Evolutionary conservation across 805 yeast genomes (phyloP), one percentile per base, ranked within the genome.

Genomic region (Kodamaea sagamina): DNA sequence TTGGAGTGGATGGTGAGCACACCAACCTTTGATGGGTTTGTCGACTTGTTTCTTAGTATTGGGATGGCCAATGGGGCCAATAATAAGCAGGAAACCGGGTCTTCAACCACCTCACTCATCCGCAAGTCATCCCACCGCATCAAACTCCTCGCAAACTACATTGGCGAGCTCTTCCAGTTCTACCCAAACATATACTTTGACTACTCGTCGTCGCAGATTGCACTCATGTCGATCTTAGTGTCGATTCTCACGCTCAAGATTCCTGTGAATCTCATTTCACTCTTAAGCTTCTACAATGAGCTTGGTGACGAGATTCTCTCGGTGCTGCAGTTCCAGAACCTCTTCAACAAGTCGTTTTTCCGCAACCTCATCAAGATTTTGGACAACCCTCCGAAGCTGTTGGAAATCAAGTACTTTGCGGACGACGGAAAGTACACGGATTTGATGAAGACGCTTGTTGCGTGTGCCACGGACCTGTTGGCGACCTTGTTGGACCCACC

Each of bases 151-250:
- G 79, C 87, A 11, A 64, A 78, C 46, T 79, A 80, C 63, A 59
- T 84, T 35, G 81, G 89, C 54, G 89, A 84, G 57, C 65, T 84
- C 52, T 72, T 82, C 42, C 81, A 79, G 47, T 82, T 84, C 59
- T 78, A 82, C 57, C 75, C 79, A 39, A 75, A 74, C 46, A 63
- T 83, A 45, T 76, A 81, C 44, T 76, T 78, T 57, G 72, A 71
- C 49, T 77, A 84, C 34, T 67, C 76, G 44, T 78, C 84, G 34
- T 71, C 85, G 9, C 67, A 65, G 41, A 59, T 82, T 32, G 72
- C 78, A 18, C 68, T 82, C 35, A 65, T 76, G 38, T 62, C 70
- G 25, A 65, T 69, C 39, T 59, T 72, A 40, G 57, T 67, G 48
- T 63, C 67, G 29, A 61, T 61, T 56, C 55, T 67, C 49, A 65